Percentiles rank a stretch among this genome's conserved stretches.
Conservation (phyloP, 164 flowering plant species). For the Annona squamosa region DNA sequence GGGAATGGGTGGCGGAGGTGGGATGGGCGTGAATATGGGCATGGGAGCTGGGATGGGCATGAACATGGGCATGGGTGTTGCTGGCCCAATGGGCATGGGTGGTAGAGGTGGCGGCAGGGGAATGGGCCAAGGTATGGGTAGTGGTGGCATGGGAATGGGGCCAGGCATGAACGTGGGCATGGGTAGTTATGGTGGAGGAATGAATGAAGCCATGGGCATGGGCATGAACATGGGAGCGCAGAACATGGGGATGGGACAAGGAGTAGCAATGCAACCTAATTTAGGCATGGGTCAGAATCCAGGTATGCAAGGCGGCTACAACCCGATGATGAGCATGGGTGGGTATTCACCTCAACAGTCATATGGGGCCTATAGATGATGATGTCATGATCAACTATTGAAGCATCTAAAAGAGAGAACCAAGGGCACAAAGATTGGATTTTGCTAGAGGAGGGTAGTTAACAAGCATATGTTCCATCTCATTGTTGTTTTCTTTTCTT, state of each 20-base stretch:
- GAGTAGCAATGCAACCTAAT: background rate
- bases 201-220: conserved; percentile 24
- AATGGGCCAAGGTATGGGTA: conserved; percentile 10
- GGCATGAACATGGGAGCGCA: conserved; percentile 31
- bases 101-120: conserved; percentile 24
- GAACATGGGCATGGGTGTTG: conserved; percentile 6
- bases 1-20: conserved; percentile 9
- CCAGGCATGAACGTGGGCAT: conserved; percentile 32
- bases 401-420: background rate
- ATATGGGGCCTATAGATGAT: conserved; percentile 69
- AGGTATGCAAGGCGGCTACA: conserved; percentile 37
- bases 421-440: background rate
- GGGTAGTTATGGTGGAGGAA: conserved; percentile 13
- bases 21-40: background rate
- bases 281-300: conserved; percentile 42
- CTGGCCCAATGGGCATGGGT: conserved; percentile 24
- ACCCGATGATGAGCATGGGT: conserved; percentile 67
- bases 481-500: too few species aligned
- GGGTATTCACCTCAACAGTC: conserved; percentile 61
- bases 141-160: conserved; percentile 14
- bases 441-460: background rate
- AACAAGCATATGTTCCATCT: background rate
- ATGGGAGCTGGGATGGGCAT: background rate
- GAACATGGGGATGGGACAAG: too few species aligned
- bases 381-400: too few species aligned